Base-by-base conservation (phyloP, 108 stramenopile genomes). In the Licmophora abbreviata region DNA sequence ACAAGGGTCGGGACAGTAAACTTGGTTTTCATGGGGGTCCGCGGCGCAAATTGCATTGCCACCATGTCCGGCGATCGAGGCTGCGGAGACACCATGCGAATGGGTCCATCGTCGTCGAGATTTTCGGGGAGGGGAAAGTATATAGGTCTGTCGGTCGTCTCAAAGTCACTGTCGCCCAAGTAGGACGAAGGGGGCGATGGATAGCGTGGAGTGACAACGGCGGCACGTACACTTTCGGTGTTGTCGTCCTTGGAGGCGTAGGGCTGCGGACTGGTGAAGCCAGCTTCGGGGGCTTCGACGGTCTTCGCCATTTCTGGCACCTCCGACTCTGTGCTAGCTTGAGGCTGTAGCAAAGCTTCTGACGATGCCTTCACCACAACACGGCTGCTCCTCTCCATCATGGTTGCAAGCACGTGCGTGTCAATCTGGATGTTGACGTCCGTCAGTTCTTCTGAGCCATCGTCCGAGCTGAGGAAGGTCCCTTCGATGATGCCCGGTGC, bases 401-500 rank as follows among this genome's bases (percentile, higher is more conserved):
- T 83, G 9, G 74, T 51, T 14, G 88, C 88, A 22, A 90, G 62
- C 29, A 80, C 81, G 33, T 73, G 71, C 5, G 88, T 90, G 53
- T 90, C 73, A 40, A 90, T 51, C 15, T 77, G 69, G 15, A 90
- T 64, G 28, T 51, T 58, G 0, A 86, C 80, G 33, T 71, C 78
- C 8, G 62, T 51, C 26, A 89, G 78, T 11, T 28, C 56, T 30
- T 50, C 59, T 11, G 63, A 56, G 33, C 66, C 74, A 20, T 71
- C 61, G 2, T 25, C 37, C n/a, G 36, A 29, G 32, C 55, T 57
- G 21, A 71, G 37, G 60, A 90, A 90, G 14, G 74, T 74, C 30
- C 84, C 88, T 30, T 77, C 61, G 48, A 90, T 86, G 20, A 40
- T 44, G 30, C 88, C 88, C 17, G 88, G 88, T 14, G 82, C 88